Evolutionary conservation across 1,139 yeast species (phyloP), one percentile per base, ranked within the genome.

Genomic region (Pichia cactophila): DNA sequence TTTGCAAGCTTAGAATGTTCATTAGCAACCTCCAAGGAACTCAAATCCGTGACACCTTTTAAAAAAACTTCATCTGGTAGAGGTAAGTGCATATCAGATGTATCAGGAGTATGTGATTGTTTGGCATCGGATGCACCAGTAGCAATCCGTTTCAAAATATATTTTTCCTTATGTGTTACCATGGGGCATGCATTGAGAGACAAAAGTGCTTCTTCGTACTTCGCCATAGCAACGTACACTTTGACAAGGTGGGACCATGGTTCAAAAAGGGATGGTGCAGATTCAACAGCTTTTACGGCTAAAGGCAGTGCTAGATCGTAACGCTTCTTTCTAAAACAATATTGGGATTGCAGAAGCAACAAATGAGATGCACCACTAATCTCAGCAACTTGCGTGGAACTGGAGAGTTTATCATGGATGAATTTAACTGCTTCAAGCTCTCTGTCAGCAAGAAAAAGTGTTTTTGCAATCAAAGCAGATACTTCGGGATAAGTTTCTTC

Each of bases 171-270:
- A 58, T 78, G 81, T 3, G 81, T 72, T 52, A 77, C 78, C 82
- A 78, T 78, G 10, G 83, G 83, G 59, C 83, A 78, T 41, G 83
- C 77, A 58, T 78, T 78, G 54, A 78, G 68, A 2, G 82, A 77
- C 47, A 78, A 66, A 50, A 78, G 68, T 5, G 83, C 83, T 57
- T 77, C 74, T 59, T 78, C 83, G 58, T 71, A 77, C 61, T 77
- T 78, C 31, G 75, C 75, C 46, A 75, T 61, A 44, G 72, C 69
- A 41, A 80, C 77, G 60, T 78, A 77, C 7, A 74, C 73, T 55
- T 70, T 69, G 10, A 76, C 83, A 50, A 78, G 65, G 53, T 71
- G 60, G 0, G 79, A 68, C 83, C 83, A 78, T 4, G 81, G 71
- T 55, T 71, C 72, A 61, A 77, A 78, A 54, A 74, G 77, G 1